Base-by-base conservation (phyloP, 2,329 filamentous ascomycete species). In the Scorias spongiosa region DNA sequence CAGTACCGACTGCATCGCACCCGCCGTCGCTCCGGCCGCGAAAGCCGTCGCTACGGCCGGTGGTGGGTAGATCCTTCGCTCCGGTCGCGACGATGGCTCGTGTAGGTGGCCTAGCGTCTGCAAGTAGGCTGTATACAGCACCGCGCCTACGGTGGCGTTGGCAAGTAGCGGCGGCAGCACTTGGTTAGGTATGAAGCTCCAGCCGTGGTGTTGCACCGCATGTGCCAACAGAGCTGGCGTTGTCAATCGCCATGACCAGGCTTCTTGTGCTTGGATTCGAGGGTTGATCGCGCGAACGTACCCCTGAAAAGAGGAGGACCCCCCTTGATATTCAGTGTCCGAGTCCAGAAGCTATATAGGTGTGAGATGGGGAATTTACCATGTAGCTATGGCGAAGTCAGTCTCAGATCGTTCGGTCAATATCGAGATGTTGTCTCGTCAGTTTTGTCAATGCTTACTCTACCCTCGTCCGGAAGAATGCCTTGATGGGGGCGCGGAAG, bases 381-480 rank as follows among this genome's bases (percentile, higher is more conserved):
- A 72, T 69, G 48, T 73, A 74, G 55, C 70, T 72, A 40, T 14
- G 20, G 12, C 10, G 12, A 15, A 11, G 11, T 17, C 12, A 37
- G 46, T 52, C 44, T 53, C 47, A 43, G 8, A 41, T 9, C 26
- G 38, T 29, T 5, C 30, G 10, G 15, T 36, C 36, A 15, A 18
- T 12, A 28, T 26, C 20, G 20, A 26, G 20, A 26, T 26, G 20
- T 26, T 7, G 20, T 26, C 20, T 26, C 20, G 12, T 42, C 15
- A 11, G 20, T 5, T 2, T 15, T 37, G 12, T 37, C n/a, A 15
- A 7, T 15, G 71, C 71, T 59, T 87, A 94, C 67, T 95, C 88
- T 50, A 95, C 86, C 46, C 88, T 71, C 1, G 84, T 88, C 48
- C 85, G 77, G 65, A 95, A 93, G 60, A 95, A 95, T 12, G 87